These are phyloP conservation scores for Russula compacta DNA, from an alignment of 768 basidiomycete genomes.

Conservation along the genomic window DNA sequence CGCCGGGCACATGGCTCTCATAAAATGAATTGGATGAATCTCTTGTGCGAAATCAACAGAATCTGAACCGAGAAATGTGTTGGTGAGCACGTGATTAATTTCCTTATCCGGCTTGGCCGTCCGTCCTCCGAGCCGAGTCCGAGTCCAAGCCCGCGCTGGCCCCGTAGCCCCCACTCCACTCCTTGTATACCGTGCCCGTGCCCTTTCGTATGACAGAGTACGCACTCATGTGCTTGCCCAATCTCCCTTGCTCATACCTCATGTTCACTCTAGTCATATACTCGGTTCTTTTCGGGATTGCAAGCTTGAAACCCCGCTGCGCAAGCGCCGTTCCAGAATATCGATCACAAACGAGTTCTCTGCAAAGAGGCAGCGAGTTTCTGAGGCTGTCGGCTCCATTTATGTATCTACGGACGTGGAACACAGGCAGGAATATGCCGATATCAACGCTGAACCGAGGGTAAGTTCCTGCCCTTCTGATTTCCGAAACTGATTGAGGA, in stretches of 20 bases:
- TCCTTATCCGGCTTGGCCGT: background rate
- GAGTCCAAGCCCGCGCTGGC: too few species aligned
- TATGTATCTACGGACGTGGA: slow-evolving; percentile 6
- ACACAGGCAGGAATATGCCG: slow-evolving; percentile 13
- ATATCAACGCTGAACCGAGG: slow-evolving; percentile 19
- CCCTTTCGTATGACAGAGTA: slow-evolving; percentile 10
- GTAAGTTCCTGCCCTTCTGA: slow-evolving; percentile 3
- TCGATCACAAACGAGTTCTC: slow-evolving; percentile 21
- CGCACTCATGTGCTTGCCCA: background rate
- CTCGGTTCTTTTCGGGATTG: slow-evolving; percentile 15
- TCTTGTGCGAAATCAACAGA: background rate
- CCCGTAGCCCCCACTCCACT: too few species aligned
- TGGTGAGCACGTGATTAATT: background rate
- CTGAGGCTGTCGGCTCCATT: slow-evolving; percentile 13
- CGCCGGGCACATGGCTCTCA: background rate
- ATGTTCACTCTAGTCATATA: slow-evolving; percentile 4
- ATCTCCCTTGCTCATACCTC: background rate
- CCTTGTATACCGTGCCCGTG: background rate
- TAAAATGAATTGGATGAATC: background rate
- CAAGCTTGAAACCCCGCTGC: slow-evolving; percentile 18
- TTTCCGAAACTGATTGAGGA: background rate
- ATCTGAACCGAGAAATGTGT: background rate
- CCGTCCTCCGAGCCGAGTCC: too few species aligned
- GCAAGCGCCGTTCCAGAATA: slow-evolving; percentile 17
- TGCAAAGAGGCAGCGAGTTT: slow-evolving; percentile 18